Evolutionary conservation across 106 monocot genomes (phyloP), one percentile per base, ranked within the genome.

Genomic region (Vanilla planifolia): DNA sequence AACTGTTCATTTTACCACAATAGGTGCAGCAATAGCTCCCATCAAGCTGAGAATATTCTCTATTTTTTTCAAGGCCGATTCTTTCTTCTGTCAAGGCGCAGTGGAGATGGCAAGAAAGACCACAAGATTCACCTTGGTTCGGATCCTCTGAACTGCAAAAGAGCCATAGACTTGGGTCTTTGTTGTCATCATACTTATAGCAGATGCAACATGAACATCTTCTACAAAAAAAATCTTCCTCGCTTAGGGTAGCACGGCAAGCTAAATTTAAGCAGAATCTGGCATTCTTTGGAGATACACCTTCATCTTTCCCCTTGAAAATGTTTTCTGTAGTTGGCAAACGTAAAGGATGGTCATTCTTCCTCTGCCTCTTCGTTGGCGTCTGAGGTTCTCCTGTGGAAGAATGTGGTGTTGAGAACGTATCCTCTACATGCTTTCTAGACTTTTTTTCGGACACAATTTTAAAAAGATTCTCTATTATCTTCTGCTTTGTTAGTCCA

Each of bases 101-200:
- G 14, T 73, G 66, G 17, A 88, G 59, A 48, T 88, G 87, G 30
- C 82, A 88, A 20, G 87, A 82, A 15, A 67, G 11, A 34, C 76
- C 75, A 68, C 87, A 88, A 5, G 75, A 50, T 39, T 60, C 64
- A 55, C 60, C 61, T 41, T 45, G 41, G 21, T 55, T 65, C 10
- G 43, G 60, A 61, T 46, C 27, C 13, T 86, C 80, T 4, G 85
- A 71, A 15, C 43, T 77, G 51, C 89, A 89, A 69, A 84, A 64
- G 33, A 89, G 44, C 89, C 89, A 89, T 45, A 89, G 77, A 25
- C 84, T 84, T 9, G 89, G 89, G 33, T 89, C 89, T 63, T 89
- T 89, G 26, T 89, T 84, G 33, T 89, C 89, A 59, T 89, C 89
- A 62, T 72, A 89, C 23, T 77, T 72, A 56, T 72, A 55, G 41